These are phyloP conservation scores for Neopestalotiopsis sp. DNA, from an alignment of 2,329 filamentous ascomycete genomes.

Conservation along the genomic window DNA sequence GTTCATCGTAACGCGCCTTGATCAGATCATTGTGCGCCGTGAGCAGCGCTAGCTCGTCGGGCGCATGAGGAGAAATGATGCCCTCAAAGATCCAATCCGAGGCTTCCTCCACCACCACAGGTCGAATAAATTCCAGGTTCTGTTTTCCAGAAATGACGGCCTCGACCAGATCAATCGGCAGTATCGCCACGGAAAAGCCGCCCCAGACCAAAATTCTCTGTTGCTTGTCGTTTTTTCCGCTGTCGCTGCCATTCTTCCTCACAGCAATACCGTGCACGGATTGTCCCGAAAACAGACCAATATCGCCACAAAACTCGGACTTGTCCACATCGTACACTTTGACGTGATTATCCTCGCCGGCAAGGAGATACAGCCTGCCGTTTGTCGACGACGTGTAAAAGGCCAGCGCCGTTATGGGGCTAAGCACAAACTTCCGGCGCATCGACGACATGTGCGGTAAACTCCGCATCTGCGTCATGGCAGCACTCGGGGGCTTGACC, in stretches of 20 bases:
- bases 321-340: constrained; percentile 54
- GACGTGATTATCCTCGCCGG: constrained; percentile 65
- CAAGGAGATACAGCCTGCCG: constrained; percentile 52
- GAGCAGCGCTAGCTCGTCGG: constrained; percentile 62
- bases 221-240: background rate
- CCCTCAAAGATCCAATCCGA: constrained; percentile 83
- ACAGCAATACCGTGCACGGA: constrained; percentile 76
- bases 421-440: constrained; percentile 46
- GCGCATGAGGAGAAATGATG: constrained; percentile 52
- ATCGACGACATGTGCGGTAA: background rate
- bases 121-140: constrained; percentile 29
- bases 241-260: constrained; percentile 29
- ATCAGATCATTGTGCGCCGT: constrained; percentile 89
- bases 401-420: constrained; percentile 65
- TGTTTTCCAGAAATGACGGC: constrained; percentile 36
- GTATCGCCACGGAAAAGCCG: constrained; percentile 60
- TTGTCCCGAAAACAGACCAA: constrained; percentile 69
- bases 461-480: background rate
- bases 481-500: background rate
- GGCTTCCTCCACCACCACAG: constrained; percentile 48
- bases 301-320: constrained; percentile 43
- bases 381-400: constrained; percentile 47
- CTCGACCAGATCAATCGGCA: constrained; percentile 40
- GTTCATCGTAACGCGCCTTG: constrained; percentile 37
- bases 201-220: constrained; percentile 71